Conservation (phyloP, 228 moss, liverwort and hornwort genomes). For the Sphagnum fallax region DNA sequence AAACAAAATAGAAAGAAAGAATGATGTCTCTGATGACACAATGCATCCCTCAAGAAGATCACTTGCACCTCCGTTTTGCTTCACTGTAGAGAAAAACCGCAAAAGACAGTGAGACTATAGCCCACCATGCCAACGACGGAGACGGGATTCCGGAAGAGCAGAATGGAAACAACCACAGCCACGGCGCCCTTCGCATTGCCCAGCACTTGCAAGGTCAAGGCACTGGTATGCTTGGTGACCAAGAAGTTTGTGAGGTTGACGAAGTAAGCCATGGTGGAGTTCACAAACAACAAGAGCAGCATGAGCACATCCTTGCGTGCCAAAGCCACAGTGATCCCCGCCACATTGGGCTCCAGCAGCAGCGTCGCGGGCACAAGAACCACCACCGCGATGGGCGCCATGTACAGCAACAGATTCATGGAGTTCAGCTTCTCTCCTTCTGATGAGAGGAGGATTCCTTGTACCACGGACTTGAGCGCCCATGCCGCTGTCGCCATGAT, state of each 20-base stretch:
- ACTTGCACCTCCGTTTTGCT: conserved; percentile 85
- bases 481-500: conserved; percentile 88
- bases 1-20: too few relatives aligned
- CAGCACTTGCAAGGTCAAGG: conserved; percentile 81
- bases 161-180: conserved; percentile 91
- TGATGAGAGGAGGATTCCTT: conserved; percentile 84
- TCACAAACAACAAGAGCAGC: conserved; percentile 57
- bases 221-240: conserved; percentile 95
- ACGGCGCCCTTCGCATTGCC: conserved; percentile 98
- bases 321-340: conserved; percentile 68
- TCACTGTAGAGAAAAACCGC: conserved; percentile 97
- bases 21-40: too few relatives aligned
- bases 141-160: conserved; percentile 90
- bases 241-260: conserved; percentile 97
- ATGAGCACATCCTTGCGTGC: conserved; percentile 61
- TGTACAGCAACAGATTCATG: conserved; percentile 95
- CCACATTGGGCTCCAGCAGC: conserved; percentile 74
- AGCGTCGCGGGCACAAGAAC: conserved; percentile 84
- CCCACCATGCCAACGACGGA: conserved; percentile 88
- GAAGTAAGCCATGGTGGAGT: conserved; percentile 96
- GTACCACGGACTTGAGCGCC: conserved; percentile 89
- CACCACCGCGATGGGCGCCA: conserved; percentile 96
- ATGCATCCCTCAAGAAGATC: conserved; percentile 6
- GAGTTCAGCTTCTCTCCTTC: conserved; percentile 98
- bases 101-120: conserved; percentile 74